A percentile compares a stretch with the other conserved stretches of the same genome.
Conservation (phyloP, 2,329 filamentous ascomycete species). For the Trichoderma harzianum region DNA sequence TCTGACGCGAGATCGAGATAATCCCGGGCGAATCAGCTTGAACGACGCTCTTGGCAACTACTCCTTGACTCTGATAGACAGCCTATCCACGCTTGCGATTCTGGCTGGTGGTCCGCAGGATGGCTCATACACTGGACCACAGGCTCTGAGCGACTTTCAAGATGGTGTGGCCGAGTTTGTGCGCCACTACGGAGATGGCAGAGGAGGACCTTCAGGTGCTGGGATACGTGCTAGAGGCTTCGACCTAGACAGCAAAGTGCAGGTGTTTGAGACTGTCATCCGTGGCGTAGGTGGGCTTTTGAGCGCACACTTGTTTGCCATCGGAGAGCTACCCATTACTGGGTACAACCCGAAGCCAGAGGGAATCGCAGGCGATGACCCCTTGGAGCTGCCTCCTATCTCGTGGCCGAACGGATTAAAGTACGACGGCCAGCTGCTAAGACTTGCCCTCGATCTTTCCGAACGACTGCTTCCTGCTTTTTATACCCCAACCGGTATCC, state of each 20-base stretch:
- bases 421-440: slow-evolving; percentile 85
- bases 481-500: slow-evolving; percentile 84
- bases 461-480: slow-evolving; percentile 86
- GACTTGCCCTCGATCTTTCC: slow-evolving; percentile 83
- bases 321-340: slow-evolving; percentile 82
- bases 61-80: slow-evolving; percentile 92
- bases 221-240: slow-evolving; percentile 78
- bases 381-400: slow-evolving; percentile 53
- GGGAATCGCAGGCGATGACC: slow-evolving; percentile 30
- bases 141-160: slow-evolving; percentile 72
- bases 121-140: slow-evolving; percentile 35
- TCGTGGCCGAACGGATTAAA: slow-evolving; percentile 72
- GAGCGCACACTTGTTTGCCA: slow-evolving; percentile 89
- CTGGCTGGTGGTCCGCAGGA: slow-evolving; percentile 67
- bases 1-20: slow-evolving; percentile 75
- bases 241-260: slow-evolving; percentile 94
- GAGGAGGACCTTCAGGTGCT: slow-evolving; percentile 61
- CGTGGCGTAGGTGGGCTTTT: slow-evolving; percentile 85
- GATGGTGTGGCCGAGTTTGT: slow-evolving; percentile 73
- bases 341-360: slow-evolving; percentile 61
- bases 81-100: slow-evolving; percentile 88
- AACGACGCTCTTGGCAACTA: slow-evolving; percentile 98
- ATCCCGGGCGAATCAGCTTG: slow-evolving; percentile 77
- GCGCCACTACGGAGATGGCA: slow-evolving; percentile 81
- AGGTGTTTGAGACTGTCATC: slow-evolving; percentile 98